A percentile compares a stretch with the other conserved stretches of the same genome.
These are phyloP conservation scores for Pichia occidentalis DNA, from an alignment of 805 yeast genomes.

Conservation along the genomic window DNA sequence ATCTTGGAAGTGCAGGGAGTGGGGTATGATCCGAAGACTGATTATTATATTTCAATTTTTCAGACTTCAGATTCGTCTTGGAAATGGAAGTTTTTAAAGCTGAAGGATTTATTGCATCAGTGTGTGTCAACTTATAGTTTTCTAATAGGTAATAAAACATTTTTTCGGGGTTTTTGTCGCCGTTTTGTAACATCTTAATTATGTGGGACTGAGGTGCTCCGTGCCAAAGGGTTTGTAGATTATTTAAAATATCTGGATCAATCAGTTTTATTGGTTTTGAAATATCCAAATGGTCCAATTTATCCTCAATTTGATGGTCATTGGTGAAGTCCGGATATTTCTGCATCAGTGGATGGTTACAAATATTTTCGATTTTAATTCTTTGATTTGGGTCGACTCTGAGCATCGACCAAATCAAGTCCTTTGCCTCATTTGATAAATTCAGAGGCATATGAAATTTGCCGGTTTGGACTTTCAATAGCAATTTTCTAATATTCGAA, in stretches of 20 bases:
- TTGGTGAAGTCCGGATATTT: constrained; percentile 44
- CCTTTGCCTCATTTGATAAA: constrained; percentile 58
- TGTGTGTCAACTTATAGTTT: constrained; percentile 29
- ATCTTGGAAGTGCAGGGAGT: constrained; percentile 25
- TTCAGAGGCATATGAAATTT: constrained; percentile 64
- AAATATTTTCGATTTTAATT: constrained; percentile 59
- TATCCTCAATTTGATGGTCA: constrained; percentile 8
- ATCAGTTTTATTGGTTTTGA: constrained; percentile 28
- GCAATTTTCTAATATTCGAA: constrained; percentile 63
- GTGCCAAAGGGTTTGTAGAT: constrained; percentile 52
- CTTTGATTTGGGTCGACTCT: constrained; percentile 67
- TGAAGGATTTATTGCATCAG: constrained; percentile 6
- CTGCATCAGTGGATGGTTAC: constrained; percentile 48
- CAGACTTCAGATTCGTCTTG: constrained; percentile 5
- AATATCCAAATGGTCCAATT: constrained; percentile 23
- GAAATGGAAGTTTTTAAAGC: constrained; percentile 9
- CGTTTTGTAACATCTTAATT: constrained; percentile 22
- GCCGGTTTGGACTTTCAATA: constrained; percentile 73
- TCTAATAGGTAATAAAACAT: constrained; percentile 32
- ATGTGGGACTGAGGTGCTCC: constrained; percentile 37
- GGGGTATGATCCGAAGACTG: no score
- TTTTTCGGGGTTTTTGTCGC: constrained; percentile 28
- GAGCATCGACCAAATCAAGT: constrained; percentile 58
- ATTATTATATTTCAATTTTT: not conserved
- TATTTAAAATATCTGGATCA: constrained; percentile 46